Evolutionary conservation across 257 asterid species (phyloP).

Genomic region (Marsdenia floribunda): DNA sequence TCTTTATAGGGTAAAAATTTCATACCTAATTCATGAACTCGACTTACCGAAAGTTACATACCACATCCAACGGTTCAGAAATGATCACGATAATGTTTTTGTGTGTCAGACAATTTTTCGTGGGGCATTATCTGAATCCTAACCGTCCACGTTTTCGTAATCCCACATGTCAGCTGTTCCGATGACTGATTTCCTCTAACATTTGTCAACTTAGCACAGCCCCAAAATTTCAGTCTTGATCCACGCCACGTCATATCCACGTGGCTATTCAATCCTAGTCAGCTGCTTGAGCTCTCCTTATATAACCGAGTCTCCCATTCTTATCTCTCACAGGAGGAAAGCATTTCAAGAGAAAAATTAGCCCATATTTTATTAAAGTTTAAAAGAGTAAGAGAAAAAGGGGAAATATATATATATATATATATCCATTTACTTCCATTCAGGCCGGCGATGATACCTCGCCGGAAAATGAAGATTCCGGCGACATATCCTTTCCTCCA

Average conservation of each 20-base stretch:
- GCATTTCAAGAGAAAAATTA: not conserved
- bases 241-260: conserved; percentile 32
- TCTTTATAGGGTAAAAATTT: conserved; percentile 11
- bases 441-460: conserved; percentile 26
- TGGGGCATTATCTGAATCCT: not conserved
- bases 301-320: conserved; percentile 4
- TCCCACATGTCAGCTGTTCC: not conserved
- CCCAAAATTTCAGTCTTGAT: conserved; percentile 13
- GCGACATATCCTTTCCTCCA: conserved; percentile 20
- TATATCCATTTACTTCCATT: not conserved
- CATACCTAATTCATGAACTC: conserved; percentile 11
- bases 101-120: not conserved
- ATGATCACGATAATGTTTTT: not conserved
- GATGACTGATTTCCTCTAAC: not conserved
- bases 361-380: not conserved
- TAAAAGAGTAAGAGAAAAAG: not conserved
- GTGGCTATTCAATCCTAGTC: conserved; percentile 27
- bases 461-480: conserved; percentile 61
- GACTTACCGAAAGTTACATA: not conserved
- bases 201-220: conserved; percentile 16
- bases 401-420: no score
- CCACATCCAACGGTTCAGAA: not conserved
- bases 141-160: not conserved
- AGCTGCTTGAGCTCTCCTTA: conserved; percentile 8
- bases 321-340: not conserved